These are phyloP conservation scores for Saccharomycopsis selenospora DNA, from an alignment of 805 yeast species.

Conservation along the genomic window DNA sequence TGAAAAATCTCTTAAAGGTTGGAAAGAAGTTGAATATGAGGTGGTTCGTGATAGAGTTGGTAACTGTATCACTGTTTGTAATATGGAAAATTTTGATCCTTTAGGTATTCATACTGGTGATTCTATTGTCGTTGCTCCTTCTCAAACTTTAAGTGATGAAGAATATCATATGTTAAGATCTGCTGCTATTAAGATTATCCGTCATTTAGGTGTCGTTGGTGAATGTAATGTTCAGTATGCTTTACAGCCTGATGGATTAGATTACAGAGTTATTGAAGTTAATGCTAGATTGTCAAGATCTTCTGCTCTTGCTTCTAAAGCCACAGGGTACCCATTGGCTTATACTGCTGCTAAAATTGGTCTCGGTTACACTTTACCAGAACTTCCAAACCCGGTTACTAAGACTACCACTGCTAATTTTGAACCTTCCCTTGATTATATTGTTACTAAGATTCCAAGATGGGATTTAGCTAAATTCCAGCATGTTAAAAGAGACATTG, in stretches of 20 bases:
- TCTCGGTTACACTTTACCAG: slow-evolving; percentile 88
- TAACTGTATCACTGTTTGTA: slow-evolving; percentile 97
- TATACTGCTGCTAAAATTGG: slow-evolving; percentile 98
- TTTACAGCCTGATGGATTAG: slow-evolving; percentile 90
- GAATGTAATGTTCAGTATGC: slow-evolving; percentile 98
- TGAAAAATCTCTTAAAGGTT: slow-evolving; percentile 94
- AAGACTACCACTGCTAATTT: slow-evolving; percentile 93
- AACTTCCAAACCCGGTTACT: slow-evolving; percentile 93
- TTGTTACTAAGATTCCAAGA: slow-evolving; percentile 95
- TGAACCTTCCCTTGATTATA: slow-evolving; percentile 94
- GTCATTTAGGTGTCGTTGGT: slow-evolving; percentile 98
- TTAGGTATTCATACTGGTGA: slow-evolving; percentile 98
- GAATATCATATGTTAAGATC: slow-evolving; percentile 97
- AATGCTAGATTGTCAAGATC: slow-evolving; percentile 96
- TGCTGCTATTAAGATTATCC: slow-evolving; percentile 94
- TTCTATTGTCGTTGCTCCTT: slow-evolving; percentile 97
- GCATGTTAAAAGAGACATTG: slow-evolving; percentile 88
- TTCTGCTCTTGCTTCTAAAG: slow-evolving; percentile 96
- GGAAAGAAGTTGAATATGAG: slow-evolving; percentile 99
- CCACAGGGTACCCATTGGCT: slow-evolving; percentile 97
- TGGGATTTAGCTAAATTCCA: slow-evolving; percentile 97
- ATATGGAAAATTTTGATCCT: slow-evolving; percentile 98
- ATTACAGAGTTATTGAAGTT: slow-evolving; percentile 94
- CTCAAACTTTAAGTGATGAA: slow-evolving; percentile 94
- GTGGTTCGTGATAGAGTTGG: slow-evolving; percentile 95